Percentiles rank a stretch among this genome's conserved stretches.
Conservation (phyloP, 345 rosid species). For the Murraya koenigii region DNA sequence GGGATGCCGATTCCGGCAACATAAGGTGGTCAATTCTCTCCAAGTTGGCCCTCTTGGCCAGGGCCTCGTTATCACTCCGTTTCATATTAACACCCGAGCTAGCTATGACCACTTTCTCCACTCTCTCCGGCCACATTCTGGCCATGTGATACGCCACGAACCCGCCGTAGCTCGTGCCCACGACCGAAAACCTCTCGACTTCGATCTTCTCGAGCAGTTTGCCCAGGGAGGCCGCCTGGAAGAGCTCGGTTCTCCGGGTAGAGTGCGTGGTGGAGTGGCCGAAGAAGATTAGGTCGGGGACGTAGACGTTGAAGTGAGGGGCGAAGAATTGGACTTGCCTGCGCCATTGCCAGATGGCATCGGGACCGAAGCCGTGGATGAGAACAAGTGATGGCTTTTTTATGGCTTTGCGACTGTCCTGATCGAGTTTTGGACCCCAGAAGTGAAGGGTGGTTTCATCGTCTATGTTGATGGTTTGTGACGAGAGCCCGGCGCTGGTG, state of each 20-base stretch:
- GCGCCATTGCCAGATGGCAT: conserved; percentile 81
- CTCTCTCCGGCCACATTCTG: conserved; percentile 61
- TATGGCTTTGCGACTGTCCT: neutral
- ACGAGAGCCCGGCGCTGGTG: conserved; percentile 56
- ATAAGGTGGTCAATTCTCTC: conserved; percentile 56
- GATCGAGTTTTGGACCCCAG: conserved; percentile 64
- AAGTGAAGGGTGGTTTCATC: conserved; percentile 58
- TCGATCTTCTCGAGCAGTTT: conserved; percentile 53
- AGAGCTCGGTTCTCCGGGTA: conserved; percentile 61
- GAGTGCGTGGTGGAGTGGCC: conserved; percentile 62
- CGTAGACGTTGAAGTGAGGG: conserved; percentile 48
- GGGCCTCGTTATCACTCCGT: conserved; percentile 44
- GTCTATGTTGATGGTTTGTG: conserved; percentile 40
- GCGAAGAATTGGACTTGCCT: conserved; percentile 63
- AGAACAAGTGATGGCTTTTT: conserved; percentile 54
- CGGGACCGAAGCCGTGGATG: conserved; percentile 89
- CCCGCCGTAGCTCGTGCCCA: conserved; percentile 95
- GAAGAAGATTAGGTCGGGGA: conserved; percentile 80
- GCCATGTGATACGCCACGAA: conserved; percentile 85
- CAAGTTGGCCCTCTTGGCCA: conserved; percentile 45
- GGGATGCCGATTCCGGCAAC: conserved; percentile 63
- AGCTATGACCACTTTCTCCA: conserved; percentile 79
- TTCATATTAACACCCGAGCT: conserved; percentile 74
- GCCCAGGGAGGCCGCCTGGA: conserved; percentile 59
- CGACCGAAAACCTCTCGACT: conserved; percentile 44